Percentiles rank a stretch among this genome's conserved stretches.
These are phyloP conservation scores for Cutaneotrichosporon daszewskae DNA, from an alignment of 1,284 basidiomycete genomes.

Conservation along the genomic window DNA sequence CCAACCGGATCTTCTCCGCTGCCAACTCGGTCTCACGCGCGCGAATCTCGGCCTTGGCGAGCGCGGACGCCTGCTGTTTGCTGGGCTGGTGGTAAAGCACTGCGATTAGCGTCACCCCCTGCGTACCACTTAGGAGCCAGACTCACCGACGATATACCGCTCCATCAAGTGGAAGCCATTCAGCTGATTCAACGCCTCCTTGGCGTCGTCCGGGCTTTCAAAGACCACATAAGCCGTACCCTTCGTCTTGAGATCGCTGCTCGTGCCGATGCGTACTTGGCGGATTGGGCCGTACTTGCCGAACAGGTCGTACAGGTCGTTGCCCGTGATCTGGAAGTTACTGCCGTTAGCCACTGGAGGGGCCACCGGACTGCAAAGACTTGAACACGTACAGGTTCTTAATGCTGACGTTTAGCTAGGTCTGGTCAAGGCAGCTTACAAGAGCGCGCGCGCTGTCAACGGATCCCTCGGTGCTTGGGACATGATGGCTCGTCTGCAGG, in stretches of 20 bases:
- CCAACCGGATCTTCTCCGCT: constrained; percentile 70
- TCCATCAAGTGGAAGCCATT: constrained; percentile 99
- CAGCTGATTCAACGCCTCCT: constrained; percentile 90
- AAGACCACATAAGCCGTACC: constrained; percentile 87
- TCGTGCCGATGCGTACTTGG: constrained; percentile 88
- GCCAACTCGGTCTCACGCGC: constrained; percentile 85
- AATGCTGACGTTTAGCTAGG: constrained; percentile 26
- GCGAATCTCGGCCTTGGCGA: constrained; percentile 83
- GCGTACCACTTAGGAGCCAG: background rate
- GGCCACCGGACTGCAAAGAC: constrained; percentile 10
- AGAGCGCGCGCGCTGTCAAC: constrained; percentile 40
- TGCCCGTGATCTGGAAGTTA: constrained; percentile 84
- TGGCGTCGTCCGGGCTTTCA: constrained; percentile 60
- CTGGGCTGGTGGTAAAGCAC: constrained; percentile 97
- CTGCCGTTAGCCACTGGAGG: constrained; percentile 19
- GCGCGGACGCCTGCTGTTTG: constrained; percentile 80
- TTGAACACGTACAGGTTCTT: constrained; percentile 49
- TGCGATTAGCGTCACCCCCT: constrained; percentile 21
- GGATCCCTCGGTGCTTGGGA: constrained; percentile 29
- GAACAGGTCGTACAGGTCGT: constrained; percentile 94
- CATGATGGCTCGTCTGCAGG: constrained; percentile 20
- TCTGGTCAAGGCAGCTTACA: constrained; percentile 27
- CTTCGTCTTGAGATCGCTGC: constrained; percentile 71
- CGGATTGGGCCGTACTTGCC: constrained; percentile 95
- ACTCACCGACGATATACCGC: constrained; percentile 78